phyloP scores from a whole-genome alignment of 2,329 filamentous ascomycete species.

The Xylariaceae sp. region DNA sequence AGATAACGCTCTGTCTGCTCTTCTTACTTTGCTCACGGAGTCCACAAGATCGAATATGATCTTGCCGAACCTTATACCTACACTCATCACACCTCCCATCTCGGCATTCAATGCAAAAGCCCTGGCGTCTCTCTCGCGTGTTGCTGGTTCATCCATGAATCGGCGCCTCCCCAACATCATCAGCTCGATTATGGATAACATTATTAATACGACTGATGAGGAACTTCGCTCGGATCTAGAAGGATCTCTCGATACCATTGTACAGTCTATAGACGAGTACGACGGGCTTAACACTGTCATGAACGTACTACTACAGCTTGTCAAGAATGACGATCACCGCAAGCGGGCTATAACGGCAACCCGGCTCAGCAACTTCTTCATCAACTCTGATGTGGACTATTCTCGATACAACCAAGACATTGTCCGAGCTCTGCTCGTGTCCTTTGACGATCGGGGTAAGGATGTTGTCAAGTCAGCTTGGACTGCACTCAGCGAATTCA shows the following conservation, averaged over 20 bases:
- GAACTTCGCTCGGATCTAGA: constrained; percentile 68
- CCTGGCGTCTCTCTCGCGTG: constrained; percentile 85
- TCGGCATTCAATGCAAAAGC: constrained; percentile 93
- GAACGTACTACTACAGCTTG: constrained; percentile 82
- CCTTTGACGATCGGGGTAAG: constrained; percentile 81
- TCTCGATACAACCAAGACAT: constrained; percentile 95
- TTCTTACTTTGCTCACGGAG: constrained; percentile 91
- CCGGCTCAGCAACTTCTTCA: constrained; percentile 85
- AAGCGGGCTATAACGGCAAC: constrained; percentile 73
- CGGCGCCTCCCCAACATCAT: constrained; percentile 84
- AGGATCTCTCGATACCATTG: constrained; percentile 79
- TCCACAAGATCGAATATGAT: constrained; percentile 93
- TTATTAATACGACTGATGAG: constrained; percentile 74
- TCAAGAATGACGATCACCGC: constrained; percentile 89
- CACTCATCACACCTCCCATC: constrained; percentile 83
- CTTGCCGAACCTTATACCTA: constrained; percentile 91
- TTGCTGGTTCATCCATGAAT: constrained; percentile 87
- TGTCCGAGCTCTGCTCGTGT: constrained; percentile 82
- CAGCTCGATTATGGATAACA: constrained; percentile 91
- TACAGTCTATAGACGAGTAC: constrained; percentile 90
- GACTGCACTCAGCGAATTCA: constrained; percentile 81
- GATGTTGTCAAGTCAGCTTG: constrained; percentile 87
- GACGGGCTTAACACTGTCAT: constrained; percentile 95
- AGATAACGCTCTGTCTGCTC: constrained; percentile 85
- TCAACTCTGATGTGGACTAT: constrained; percentile 76